Evolutionary conservation across 805 yeast genomes (phyloP).

Genomic region (Candida michaelii): DNA sequence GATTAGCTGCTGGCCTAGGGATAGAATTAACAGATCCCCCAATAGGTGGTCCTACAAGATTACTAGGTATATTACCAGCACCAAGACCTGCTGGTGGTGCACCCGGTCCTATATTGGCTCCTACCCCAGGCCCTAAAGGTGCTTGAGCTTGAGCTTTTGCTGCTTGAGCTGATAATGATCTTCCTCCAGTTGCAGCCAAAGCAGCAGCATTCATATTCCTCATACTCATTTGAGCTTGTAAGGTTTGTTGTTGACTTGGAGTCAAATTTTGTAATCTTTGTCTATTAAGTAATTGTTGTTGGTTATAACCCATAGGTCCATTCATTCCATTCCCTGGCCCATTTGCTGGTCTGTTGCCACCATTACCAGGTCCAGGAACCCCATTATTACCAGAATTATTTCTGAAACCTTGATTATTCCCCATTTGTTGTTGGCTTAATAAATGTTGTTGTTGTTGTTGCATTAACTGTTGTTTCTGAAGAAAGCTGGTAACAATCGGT

Average conservation of each 20-base stretch:
- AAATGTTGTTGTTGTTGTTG: slow-evolving; percentile 19
- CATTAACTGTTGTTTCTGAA: slow-evolving; percentile 32
- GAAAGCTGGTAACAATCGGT: slow-evolving; percentile 38
- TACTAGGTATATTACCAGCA: background rate
- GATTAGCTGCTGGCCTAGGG: background rate
- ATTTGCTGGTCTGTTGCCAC: background rate
- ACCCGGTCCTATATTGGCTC: background rate
- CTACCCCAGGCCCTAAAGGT: background rate
- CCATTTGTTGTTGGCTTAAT: slow-evolving; percentile 10
- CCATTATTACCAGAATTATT: background rate
- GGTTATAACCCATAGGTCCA: slow-evolving; percentile 8
- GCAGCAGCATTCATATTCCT: slow-evolving; percentile 12
- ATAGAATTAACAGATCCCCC: background rate
- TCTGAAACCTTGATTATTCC: slow-evolving; percentile 4
- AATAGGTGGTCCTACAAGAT: background rate
- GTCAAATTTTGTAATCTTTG: slow-evolving; percentile 3
- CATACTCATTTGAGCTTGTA: slow-evolving; percentile 12
- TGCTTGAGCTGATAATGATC: background rate
- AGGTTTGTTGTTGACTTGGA: slow-evolving; percentile 9
- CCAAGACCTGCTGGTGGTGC: background rate
- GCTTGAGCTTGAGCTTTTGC: background rate
- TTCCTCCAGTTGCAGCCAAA: slow-evolving; percentile 10
- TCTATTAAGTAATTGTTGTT: slow-evolving; percentile 18
- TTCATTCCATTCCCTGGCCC: background rate
- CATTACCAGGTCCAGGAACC: background rate